Evolutionary conservation across 345 rosid genomes (phyloP).

Genomic region (Eucalyptus erythrocorys): DNA sequence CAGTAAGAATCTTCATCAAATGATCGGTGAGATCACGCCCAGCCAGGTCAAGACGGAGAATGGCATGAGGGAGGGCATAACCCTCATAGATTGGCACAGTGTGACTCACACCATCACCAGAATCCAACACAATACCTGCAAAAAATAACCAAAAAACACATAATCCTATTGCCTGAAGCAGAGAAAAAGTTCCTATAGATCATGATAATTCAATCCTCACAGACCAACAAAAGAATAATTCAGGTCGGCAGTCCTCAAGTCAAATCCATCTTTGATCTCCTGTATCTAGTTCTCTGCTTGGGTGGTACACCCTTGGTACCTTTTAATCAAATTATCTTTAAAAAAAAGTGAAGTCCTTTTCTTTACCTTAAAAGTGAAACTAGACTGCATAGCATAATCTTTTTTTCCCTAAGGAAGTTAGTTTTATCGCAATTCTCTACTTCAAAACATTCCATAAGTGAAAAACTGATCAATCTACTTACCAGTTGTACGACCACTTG

Average conservation of each 20-base stretch:
- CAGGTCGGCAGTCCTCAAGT: background rate
- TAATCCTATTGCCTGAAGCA: background rate
- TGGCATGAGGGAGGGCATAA: conserved; percentile 62
- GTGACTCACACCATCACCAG: conserved; percentile 79
- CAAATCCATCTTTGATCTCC: background rate
- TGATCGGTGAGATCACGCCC: conserved; percentile 65
- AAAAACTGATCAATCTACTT: background rate
- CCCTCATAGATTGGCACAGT: conserved; percentile 69
- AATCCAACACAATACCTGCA: conserved; percentile 42
- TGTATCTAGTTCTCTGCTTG: background rate
- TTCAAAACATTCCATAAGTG: background rate
- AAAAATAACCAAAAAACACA: background rate
- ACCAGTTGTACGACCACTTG: conserved; percentile 54
- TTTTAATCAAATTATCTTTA: background rate
- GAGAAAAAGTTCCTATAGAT: background rate
- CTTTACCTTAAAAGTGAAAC: background rate
- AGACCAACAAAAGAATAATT: background rate
- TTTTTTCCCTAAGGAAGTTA: background rate
- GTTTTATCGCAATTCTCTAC: background rate
- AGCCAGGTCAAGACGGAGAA: conserved; percentile 59
- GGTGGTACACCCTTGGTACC: background rate
- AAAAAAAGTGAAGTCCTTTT: background rate
- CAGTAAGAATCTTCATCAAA: conserved; percentile 61
- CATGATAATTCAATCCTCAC: background rate
- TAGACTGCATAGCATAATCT: background rate